These are phyloP conservation scores for Puccinia hordei DNA, from an alignment of 1,284 basidiomycete species.

Conservation along the genomic window DNA sequence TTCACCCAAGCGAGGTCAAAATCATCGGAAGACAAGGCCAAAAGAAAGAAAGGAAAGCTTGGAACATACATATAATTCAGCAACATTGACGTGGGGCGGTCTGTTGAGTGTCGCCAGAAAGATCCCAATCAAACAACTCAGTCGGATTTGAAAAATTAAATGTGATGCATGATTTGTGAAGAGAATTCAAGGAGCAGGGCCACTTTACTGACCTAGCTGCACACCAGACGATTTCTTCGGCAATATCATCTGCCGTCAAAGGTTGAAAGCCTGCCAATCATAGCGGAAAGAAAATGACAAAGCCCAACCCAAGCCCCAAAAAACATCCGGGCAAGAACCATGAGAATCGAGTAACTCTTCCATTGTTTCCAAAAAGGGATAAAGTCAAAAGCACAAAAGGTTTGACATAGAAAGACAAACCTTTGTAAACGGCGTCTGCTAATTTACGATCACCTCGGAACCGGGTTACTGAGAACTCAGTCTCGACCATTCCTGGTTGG, in stretches of 20 bases:
- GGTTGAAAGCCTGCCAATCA: constrained; percentile 31
- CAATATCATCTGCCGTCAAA: constrained; percentile 60
- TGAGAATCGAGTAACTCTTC: background rate
- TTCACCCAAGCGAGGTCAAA: background rate
- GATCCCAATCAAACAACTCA: background rate
- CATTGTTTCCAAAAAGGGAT: no score
- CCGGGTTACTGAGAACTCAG: constrained; percentile 82
- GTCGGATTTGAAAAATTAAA: background rate
- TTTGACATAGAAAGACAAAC: constrained; percentile 61
- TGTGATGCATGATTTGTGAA: background rate
- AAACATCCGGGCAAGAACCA: no score
- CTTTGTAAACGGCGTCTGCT: constrained; percentile 86
- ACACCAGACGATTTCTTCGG: constrained; percentile 96
- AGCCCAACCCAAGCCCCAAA: constrained; percentile 52
- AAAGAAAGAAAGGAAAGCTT: background rate
- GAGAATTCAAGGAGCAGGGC: background rate
- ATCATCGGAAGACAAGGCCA: background rate
- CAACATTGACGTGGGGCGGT: constrained; percentile 58
- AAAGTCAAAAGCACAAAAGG: background rate
- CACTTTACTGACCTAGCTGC: constrained; percentile 66
- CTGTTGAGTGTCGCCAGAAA: background rate
- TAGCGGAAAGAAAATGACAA: constrained; percentile 51
- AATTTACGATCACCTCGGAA: constrained; percentile 78
- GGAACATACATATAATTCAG: constrained; percentile 53
- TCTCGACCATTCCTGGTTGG: constrained; percentile 66